phyloP scores from a whole-genome alignment of 192 early-diverging fungal species.

The Coemansia sp. region DNA sequence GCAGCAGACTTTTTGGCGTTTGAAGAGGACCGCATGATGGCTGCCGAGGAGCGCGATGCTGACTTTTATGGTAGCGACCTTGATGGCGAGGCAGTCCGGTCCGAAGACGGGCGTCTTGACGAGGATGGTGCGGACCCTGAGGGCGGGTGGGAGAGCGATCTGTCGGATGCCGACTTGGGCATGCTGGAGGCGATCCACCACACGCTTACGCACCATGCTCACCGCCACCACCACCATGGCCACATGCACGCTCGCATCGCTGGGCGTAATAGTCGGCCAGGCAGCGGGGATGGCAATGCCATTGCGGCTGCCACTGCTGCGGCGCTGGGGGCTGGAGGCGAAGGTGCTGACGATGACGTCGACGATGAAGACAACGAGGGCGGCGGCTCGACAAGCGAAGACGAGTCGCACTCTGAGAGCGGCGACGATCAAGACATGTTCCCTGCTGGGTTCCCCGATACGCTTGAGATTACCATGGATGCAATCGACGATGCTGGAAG shows the following conservation, averaged over 20 bases:
- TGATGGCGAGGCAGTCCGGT: constrained; percentile 56
- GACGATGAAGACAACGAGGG: constrained; percentile 15
- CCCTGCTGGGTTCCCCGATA: constrained; percentile 25
- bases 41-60: constrained; percentile 60
- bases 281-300: constrained; percentile 9
- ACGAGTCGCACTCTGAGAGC: constrained; percentile 25
- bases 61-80: constrained; percentile 63
- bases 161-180: constrained; percentile 31
- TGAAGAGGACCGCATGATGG: constrained; percentile 60
- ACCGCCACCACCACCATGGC: constrained; percentile 12
- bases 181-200: constrained; percentile 23
- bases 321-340: constrained; percentile 15
- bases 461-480: constrained; percentile 53
- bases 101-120: constrained; percentile 8
- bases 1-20: constrained; percentile 8
- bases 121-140: constrained; percentile 44
- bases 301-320: constrained; percentile 2
- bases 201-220: constrained; percentile 17
- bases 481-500: constrained; percentile 29
- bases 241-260: background rate
- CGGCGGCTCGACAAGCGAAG: constrained; percentile 14
- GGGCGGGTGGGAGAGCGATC: constrained; percentile 37
- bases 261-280: constrained; percentile 22
- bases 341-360: constrained; percentile 10
- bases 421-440: constrained; percentile 45